These are phyloP conservation scores for Colletotrichum destructivum DNA, from an alignment of 2,329 filamentous ascomycete species.

Conservation along the genomic window DNA sequence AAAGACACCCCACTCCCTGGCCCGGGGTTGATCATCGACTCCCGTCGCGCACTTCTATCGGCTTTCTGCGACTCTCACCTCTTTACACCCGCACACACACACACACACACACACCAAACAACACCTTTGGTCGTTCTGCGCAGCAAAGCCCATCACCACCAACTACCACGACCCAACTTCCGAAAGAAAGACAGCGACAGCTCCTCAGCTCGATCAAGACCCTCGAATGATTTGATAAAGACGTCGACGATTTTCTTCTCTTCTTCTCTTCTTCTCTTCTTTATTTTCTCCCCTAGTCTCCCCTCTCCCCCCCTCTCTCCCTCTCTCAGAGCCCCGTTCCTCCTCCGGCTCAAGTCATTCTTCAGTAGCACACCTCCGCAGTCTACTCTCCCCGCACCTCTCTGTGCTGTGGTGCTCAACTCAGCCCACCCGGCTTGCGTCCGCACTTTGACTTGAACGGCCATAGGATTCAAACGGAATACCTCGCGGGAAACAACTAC, in stretches of 20 bases:
- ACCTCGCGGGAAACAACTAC: constrained; percentile 28
- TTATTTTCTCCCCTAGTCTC: not conserved
- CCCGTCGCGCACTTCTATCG: constrained; percentile 42
- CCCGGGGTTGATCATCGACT: constrained; percentile 40
- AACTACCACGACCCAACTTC: not conserved
- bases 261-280: constrained; percentile 12
- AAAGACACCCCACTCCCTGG: constrained; percentile 35
- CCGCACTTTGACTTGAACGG: constrained; percentile 9
- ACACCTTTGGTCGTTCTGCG: constrained; percentile 19
- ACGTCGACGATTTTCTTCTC: constrained; percentile 6
- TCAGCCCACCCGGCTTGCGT: constrained; percentile 31
- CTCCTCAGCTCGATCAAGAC: not conserved
- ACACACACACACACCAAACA: not conserved
- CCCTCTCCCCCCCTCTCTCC: not conserved
- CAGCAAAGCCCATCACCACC: not conserved
- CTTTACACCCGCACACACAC: constrained; percentile 36
- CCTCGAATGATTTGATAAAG: constrained; percentile 41
- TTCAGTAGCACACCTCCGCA: constrained; percentile 3
- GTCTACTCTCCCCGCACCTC: constrained; percentile 17
- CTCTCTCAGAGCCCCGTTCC: too few relatives aligned
- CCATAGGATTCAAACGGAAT: constrained; percentile 45
- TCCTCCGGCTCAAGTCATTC: constrained; percentile 3
- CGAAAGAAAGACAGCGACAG: constrained; percentile 9
- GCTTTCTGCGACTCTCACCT: constrained; percentile 36
- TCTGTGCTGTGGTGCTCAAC: constrained; percentile 9